phyloP scores from a whole-genome alignment of 2,329 filamentous ascomycete genomes.

The Pyrenophora tritici-repentis region DNA sequence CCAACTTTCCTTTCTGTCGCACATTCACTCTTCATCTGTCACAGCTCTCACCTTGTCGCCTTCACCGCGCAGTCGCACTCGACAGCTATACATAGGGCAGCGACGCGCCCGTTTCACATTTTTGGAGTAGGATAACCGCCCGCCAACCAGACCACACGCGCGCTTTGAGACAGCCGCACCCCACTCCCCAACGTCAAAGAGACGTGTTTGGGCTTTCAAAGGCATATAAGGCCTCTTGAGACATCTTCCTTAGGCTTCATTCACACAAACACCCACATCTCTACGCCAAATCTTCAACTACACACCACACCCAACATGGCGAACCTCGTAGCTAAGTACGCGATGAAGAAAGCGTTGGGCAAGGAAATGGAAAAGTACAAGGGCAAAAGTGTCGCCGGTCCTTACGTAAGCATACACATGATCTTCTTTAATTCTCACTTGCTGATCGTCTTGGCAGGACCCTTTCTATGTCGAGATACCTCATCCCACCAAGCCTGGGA shows the following conservation, averaged over 20 bases:
- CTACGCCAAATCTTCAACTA: constrained; percentile 6
- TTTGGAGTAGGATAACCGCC: constrained; percentile 27
- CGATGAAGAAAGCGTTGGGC: constrained; percentile 55
- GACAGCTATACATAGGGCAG: constrained; percentile 43
- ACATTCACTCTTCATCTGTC: constrained; percentile 11
- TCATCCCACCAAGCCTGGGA: constrained; percentile 72
- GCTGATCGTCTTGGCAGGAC: constrained; percentile 62
- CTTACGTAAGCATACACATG: constrained; percentile 45
- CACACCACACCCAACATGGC: constrained; percentile 48
- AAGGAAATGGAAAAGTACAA: constrained; percentile 56
- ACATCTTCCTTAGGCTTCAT: constrained; percentile 5
- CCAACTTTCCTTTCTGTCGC: constrained; percentile 1
- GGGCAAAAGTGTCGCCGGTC: constrained; percentile 48
- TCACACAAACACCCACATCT: constrained; percentile 7
- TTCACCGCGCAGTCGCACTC: constrained; percentile 29
- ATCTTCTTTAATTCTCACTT: not conserved
- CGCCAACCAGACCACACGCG: constrained; percentile 38
- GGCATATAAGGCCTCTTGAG: constrained; percentile 29
- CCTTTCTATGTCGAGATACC: constrained; percentile 86
- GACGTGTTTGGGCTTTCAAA: constrained; percentile 8
- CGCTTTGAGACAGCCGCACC: constrained; percentile 35
- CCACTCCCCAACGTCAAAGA: constrained; percentile 15
- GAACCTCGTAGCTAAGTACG: constrained; percentile 53
- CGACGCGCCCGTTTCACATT: constrained; percentile 49
- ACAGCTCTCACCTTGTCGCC: constrained; percentile 5